Conservation (phyloP, 352 stramenopile genomes). For the Phytophthora crassamura region DNA sequence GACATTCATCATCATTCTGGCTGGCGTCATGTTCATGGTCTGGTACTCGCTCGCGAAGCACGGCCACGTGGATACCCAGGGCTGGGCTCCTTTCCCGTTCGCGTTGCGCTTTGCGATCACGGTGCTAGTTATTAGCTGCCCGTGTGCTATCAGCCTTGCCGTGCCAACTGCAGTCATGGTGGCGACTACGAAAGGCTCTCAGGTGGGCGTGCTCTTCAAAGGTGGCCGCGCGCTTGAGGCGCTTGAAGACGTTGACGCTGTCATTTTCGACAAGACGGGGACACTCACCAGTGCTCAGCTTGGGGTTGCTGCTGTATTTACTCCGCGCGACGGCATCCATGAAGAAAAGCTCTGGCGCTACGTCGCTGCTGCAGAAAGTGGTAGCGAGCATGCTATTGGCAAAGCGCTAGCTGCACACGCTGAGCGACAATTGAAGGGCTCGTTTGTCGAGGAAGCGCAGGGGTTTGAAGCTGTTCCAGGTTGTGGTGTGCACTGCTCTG, state of each 20-base stretch:
- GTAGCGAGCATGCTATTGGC: slow-evolving; percentile 75
- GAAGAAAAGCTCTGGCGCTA: slow-evolving; percentile 45
- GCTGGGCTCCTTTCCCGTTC: slow-evolving; percentile 69
- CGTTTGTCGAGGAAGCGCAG: slow-evolving; percentile 28
- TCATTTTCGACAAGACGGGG: slow-evolving; percentile 88
- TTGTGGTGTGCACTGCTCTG: slow-evolving; percentile 59
- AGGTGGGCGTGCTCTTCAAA: slow-evolving; percentile 86
- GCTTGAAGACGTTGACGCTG: slow-evolving; percentile 64
- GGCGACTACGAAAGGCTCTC: slow-evolving; percentile 77
- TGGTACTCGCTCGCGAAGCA: slow-evolving; percentile 72
- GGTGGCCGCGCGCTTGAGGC: slow-evolving; percentile 74
- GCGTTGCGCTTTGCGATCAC: slow-evolving; percentile 83
- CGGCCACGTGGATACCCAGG: slow-evolving; percentile 49
- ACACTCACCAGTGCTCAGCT: slow-evolving; percentile 74
- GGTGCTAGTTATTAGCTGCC: slow-evolving; percentile 81
- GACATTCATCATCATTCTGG: slow-evolving; percentile 73
- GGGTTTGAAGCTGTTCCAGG: slow-evolving; percentile 63
- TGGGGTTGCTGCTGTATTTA: slow-evolving; percentile 40
- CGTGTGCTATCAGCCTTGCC: slow-evolving; percentile 78
- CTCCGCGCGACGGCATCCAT: slow-evolving; percentile 9
- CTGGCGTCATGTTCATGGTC: slow-evolving; percentile 66
- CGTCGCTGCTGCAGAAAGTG: slow-evolving; percentile 56
- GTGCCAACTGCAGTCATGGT: slow-evolving; percentile 85
- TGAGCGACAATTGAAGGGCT: slow-evolving; percentile 31
- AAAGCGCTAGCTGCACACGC: slow-evolving; percentile 61